Evolutionary conservation across 129 eudicot species (phyloP), one percentile per base, ranked within the genome.

Genomic region (Artemisia annua): DNA sequence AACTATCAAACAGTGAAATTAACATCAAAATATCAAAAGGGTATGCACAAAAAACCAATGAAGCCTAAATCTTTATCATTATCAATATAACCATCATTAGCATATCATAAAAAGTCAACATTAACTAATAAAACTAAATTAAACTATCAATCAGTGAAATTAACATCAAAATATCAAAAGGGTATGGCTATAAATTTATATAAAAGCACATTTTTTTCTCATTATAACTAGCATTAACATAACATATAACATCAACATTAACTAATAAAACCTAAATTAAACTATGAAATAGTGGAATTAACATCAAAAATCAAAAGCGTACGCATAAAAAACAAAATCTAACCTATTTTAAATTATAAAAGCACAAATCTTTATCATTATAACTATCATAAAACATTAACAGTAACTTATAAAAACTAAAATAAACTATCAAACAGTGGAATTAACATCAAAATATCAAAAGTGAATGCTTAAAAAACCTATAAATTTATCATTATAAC

Each of bases 291-390:
- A 69, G 63, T 68, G 19, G 20, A 7, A 51, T 59, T 60, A 15
- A 58, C 56, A 77, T 61, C 56, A 51, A 52, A 16, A 52, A 22
- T 24, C 24, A 39, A 48, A 64, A 57, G 30, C 60, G 57, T 13
- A 48, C 57, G 17, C 39, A 30, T 4, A 30, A 32, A 32, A 32
- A 32, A 3, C 32, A 24, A 24, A 24, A 63, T 53, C 77, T 78
- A 51, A 78, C 82, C 82, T 71, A 2, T 24, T 20, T 20, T 24
- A 24, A 24, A 24, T 24, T 24, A 24, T 24, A 28, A 28, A 28
- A 4, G 32, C 32, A 28, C 32, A 28, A 28, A 28, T 28, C 5
- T 28, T 28, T 24, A 24, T 24, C 26, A 24, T 24, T 24, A 24
- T 24, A 24, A 24, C 26, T 24, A 24, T 24, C 39, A 30, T 30